A percentile compares a stretch with the other conserved stretches of the same genome.
Evolutionary conservation across 192 early-diverging fungal species (phyloP).

Genomic region (Linnemannia exigua): DNA sequence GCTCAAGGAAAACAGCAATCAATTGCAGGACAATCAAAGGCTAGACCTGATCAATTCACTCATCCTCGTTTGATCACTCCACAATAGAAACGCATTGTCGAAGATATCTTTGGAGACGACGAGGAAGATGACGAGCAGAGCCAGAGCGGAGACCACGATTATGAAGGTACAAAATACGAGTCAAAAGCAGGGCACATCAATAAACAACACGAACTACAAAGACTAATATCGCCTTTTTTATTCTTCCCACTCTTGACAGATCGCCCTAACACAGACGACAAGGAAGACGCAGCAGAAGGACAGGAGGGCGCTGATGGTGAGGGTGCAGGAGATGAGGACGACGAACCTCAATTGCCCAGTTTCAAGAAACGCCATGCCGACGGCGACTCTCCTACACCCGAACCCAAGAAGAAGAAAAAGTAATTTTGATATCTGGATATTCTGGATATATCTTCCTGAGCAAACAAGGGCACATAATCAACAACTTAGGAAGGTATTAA

Average conservation of each 20-base stretch:
- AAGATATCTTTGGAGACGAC: conserved; percentile 55
- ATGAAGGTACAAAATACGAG: neutral
- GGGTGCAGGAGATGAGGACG: conserved; percentile 8
- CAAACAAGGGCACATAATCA: neutral
- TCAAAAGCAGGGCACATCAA: neutral
- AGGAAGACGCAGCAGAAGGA: neutral
- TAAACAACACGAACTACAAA: neutral
- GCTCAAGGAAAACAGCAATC: neutral
- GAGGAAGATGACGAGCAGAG: conserved; percentile 43
- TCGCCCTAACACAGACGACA: conserved; percentile 16
- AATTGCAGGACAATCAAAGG: neutral
- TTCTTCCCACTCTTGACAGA: neutral
- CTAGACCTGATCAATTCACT: neutral
- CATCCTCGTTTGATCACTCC: neutral
- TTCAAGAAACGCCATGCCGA: conserved; percentile 49
- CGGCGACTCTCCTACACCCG: conserved; percentile 24
- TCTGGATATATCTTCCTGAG: neutral
- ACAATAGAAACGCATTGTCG: conserved; percentile 29
- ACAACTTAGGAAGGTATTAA: neutral
- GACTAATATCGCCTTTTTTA: too few species aligned
- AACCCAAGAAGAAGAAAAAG: conserved; percentile 47
- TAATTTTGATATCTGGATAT: neutral
- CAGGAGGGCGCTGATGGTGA: conserved; percentile 12
- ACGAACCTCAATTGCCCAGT: conserved; percentile 26
- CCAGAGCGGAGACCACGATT: conserved; percentile 12